Conservation (phyloP, 2,329 filamentous ascomycete species). For the Talaromyces funiculosus region DNA sequence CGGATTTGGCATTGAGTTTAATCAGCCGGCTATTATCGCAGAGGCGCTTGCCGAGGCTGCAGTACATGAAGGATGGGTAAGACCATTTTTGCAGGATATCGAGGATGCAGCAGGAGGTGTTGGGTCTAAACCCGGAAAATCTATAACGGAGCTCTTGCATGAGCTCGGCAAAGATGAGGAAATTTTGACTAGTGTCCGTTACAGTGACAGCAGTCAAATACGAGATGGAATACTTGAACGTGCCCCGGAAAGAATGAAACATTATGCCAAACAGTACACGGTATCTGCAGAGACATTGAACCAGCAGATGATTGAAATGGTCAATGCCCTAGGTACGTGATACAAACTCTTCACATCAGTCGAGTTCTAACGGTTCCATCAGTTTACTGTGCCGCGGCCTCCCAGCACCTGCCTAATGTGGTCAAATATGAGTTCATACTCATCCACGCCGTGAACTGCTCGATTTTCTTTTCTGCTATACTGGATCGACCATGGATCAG, state of each 20-base stretch:
- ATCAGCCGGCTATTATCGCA: conserved; percentile 73
- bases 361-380: background rate
- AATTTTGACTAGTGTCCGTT: conserved; percentile 49
- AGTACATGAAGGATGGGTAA: conserved; percentile 58
- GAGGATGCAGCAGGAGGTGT: conserved; percentile 31
- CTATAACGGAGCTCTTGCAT: conserved; percentile 57
- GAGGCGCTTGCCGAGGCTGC: conserved; percentile 72
- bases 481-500: conserved; percentile 58
- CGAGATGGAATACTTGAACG: conserved; percentile 62
- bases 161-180: conserved; percentile 53
- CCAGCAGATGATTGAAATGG: conserved; percentile 61
- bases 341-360: background rate
- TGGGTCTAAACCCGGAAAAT: conserved; percentile 28
- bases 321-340: conserved; percentile 53
- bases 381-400: conserved; percentile 49
- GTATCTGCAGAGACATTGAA: conserved; percentile 54
- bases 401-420: background rate
- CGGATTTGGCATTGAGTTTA: conserved; percentile 77
- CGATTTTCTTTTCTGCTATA: conserved; percentile 41
- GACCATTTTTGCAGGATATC: conserved; percentile 45
- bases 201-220: conserved; percentile 58
- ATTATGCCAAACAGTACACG: conserved; percentile 54
- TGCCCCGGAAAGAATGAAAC: conserved; percentile 59
- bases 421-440: conserved; percentile 16
- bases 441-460: conserved; percentile 4